These are phyloP conservation scores for Aspergillus pseudonomiae DNA, from an alignment of 2,329 filamentous ascomycete genomes.

Conservation along the genomic window DNA sequence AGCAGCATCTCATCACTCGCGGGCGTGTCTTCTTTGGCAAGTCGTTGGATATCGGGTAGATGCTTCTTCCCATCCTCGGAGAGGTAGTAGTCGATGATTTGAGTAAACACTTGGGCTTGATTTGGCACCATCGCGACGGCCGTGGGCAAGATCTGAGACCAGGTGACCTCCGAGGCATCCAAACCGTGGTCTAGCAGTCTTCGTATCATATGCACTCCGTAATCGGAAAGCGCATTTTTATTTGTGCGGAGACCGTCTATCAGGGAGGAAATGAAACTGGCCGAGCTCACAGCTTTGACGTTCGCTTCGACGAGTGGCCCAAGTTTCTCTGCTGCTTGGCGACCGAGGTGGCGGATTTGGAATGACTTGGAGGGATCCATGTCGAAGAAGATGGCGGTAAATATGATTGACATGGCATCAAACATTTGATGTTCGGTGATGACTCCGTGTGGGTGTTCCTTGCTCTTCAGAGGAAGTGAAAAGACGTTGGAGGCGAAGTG, in stretches of 20 bases:
- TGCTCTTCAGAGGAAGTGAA: conserved; percentile 58
- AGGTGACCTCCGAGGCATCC: conserved; percentile 67
- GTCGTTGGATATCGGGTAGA: conserved; percentile 62
- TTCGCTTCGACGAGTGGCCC: conserved; percentile 65
- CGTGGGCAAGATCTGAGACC: conserved; percentile 70
- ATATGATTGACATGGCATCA: conserved; percentile 66
- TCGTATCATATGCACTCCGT: conserved; percentile 69
- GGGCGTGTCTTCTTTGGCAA: conserved; percentile 58
- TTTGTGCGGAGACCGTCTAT: conserved; percentile 53
- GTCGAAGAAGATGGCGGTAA: conserved; percentile 67
- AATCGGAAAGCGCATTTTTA: conserved; percentile 61
- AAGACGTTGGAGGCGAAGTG: conserved; percentile 60
- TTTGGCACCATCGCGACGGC: conserved; percentile 69
- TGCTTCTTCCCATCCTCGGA: conserved; percentile 60
- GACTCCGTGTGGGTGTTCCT: conserved; percentile 53
- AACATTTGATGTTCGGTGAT: conserved; percentile 62
- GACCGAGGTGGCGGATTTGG: conserved; percentile 61
- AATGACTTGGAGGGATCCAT: conserved; percentile 69
- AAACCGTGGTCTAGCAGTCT: conserved; percentile 66
- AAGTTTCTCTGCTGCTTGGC: conserved; percentile 61
- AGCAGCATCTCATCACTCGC: conserved; percentile 66
- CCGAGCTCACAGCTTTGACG: conserved; percentile 63
- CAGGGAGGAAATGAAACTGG: conserved; percentile 59
- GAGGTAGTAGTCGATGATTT: conserved; percentile 74
- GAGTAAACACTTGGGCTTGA: conserved; percentile 72